Percentiles rank a stretch among this genome's conserved stretches.
Conservation (phyloP, 2,329 filamentous ascomycete species). For the Ascochyta pisi region DNA sequence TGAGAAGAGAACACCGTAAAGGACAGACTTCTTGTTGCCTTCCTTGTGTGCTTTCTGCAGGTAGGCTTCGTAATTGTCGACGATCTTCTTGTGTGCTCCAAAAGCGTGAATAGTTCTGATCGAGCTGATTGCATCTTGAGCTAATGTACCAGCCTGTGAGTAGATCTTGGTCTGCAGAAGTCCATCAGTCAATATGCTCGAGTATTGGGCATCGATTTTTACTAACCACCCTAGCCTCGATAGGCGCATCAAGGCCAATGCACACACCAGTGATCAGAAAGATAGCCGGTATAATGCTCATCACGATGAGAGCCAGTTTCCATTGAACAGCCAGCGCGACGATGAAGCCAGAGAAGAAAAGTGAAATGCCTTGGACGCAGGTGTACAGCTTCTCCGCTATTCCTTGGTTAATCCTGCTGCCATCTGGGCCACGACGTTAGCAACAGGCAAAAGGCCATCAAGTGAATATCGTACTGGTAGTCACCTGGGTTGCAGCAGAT, state of each 20-base stretch:
- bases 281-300: slow-evolving; percentile 54
- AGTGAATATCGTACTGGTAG: not conserved
- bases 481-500: slow-evolving; percentile 26
- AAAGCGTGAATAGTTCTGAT: slow-evolving; percentile 85
- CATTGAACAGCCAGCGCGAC: slow-evolving; percentile 91
- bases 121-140: slow-evolving; percentile 46
- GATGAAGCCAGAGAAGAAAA: slow-evolving; percentile 83
- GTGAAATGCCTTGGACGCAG: slow-evolving; percentile 48
- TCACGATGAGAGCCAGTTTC: slow-evolving; percentile 83
- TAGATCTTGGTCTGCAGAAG: slow-evolving; percentile 8
- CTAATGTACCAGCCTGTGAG: slow-evolving; percentile 8
- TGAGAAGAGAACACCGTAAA: slow-evolving; percentile 10
- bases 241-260: slow-evolving; percentile 17
- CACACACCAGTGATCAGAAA: slow-evolving; percentile 23
- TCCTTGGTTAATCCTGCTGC: slow-evolving; percentile 24
- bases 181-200: no score
- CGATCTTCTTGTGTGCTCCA: slow-evolving; percentile 85
- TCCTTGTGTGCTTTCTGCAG: slow-evolving; percentile 68
- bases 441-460: not conserved
- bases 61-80: slow-evolving; percentile 78
- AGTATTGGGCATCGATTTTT: not conserved
- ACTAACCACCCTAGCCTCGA: slow-evolving; percentile 23
- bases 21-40: slow-evolving; percentile 17
- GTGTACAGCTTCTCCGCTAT: slow-evolving; percentile 46
- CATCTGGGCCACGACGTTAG: slow-evolving; percentile 7